Evolutionary conservation across 257 asterid genomes (phyloP), one percentile per base, ranked within the genome.

Genomic region (Lycium ferocissimum): DNA sequence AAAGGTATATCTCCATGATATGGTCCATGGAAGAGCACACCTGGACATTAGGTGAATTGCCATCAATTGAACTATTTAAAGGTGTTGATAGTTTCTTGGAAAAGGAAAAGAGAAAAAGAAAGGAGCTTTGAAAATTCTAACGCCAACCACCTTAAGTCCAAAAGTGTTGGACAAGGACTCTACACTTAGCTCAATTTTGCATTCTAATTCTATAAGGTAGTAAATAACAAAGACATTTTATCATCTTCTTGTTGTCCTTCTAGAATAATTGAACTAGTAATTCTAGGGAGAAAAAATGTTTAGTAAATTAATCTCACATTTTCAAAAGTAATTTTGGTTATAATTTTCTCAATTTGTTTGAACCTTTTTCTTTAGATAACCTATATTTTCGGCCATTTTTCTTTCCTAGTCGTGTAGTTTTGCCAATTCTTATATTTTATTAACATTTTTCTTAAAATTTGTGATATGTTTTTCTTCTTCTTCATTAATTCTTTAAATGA

Each of bases 61-160:
- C 76, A 67, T 72, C 18, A 72, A 72, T 72, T n/a, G 35, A 40
- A 71, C 54, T 40, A 18, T 72, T 72, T n/a, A 45, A 20, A 73
- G 59, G 47, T 73, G 59, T 45, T 73, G 80, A 73, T 73, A 20
- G 80, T 73, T 47, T 73, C 59, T 73, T 73, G 59, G 40, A 73
- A 73, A 73, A 45, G 59, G 40, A 73, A 73, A 73, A 45, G 57
- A 71, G 38, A 72, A 45, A 72, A 72, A n/a, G 38, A 73, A 49
- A 45, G 59, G 59, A n/a, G 54, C 11, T 45, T 45, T 45, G 59
- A 73, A 73, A 73, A 73, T 73, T 73, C 59, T 18, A 43, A 72
- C 9, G 37, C 80, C 80, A 73, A 73, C 80, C 59, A 73, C 80
- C 59, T 73, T 11, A 45, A 45, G 37, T 73, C 40, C 80, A 73